Percentiles rank a stretch among this genome's conserved stretches.
These are phyloP conservation scores for Saccharomycopsis sp. DNA, from an alignment of 805 yeast genomes.

Conservation along the genomic window DNA sequence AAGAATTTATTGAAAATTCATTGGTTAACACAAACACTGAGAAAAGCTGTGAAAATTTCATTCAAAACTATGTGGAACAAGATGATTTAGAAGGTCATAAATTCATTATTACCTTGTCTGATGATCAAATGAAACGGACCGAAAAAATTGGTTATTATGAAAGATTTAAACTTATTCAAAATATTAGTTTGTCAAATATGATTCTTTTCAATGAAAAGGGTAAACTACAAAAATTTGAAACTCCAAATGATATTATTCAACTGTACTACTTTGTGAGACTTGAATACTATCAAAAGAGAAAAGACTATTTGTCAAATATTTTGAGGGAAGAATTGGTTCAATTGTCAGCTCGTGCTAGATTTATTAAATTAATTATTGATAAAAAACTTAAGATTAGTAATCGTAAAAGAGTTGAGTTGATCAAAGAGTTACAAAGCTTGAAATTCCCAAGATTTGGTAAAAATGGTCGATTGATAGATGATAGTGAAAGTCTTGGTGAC, in stretches of 20 bases:
- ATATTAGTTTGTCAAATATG: slow-evolving; percentile 76
- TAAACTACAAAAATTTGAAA: slow-evolving; percentile 74
- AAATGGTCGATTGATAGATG: slow-evolving; percentile 30
- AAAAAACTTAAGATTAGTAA: slow-evolving; percentile 64
- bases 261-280: slow-evolving; percentile 84
- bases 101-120: slow-evolving; percentile 66
- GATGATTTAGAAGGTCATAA: slow-evolving; percentile 68
- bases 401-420: slow-evolving; percentile 57
- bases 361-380: slow-evolving; percentile 84
- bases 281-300: slow-evolving; percentile 86
- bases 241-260: slow-evolving; percentile 65
- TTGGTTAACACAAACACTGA: slow-evolving; percentile 50
- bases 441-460: slow-evolving; percentile 68
- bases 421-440: slow-evolving; percentile 51
- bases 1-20: slow-evolving; percentile 52
- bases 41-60: slow-evolving; percentile 32
- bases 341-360: slow-evolving; percentile 78
- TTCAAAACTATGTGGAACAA: slow-evolving; percentile 47
- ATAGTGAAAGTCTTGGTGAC: slow-evolving; percentile 31
- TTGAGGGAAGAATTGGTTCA: slow-evolving; percentile 70
- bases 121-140: slow-evolving; percentile 80
- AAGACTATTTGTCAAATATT: slow-evolving; percentile 65
- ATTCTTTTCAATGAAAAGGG: slow-evolving; percentile 92
- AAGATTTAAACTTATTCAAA: slow-evolving; percentile 68
- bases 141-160: slow-evolving; percentile 71